A percentile compares a stretch with the other conserved stretches of the same genome.
Conservation (phyloP, 1,284 basidiomycete species). For the Sporisorium sorghi region DNA sequence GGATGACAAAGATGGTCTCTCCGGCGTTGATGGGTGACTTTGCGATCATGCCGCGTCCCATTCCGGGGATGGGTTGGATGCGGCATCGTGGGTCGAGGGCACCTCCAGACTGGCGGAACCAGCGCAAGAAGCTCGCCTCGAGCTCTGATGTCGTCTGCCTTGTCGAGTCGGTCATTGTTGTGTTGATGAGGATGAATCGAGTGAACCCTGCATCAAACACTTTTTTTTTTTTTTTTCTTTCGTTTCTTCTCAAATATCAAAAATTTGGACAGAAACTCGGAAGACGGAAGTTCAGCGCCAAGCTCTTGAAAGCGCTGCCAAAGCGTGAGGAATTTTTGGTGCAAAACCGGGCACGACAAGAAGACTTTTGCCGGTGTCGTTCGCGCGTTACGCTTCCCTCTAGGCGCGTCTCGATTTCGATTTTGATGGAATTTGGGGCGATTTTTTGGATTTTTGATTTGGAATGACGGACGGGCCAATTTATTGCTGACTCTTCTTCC, state of each 20-base stretch:
- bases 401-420: constrained; percentile 1
- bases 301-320: not conserved
- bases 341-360: not conserved
- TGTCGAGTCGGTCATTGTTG: constrained; percentile 7
- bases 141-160: constrained; percentile 40
- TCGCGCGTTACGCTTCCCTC: constrained; percentile 11
- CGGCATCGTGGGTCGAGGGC: constrained; percentile 70
- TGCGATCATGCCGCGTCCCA: constrained; percentile 80
- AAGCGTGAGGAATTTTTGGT: constrained; percentile 2
- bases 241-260: constrained; percentile 21
- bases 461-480: constrained; percentile 12
- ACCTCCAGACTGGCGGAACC: constrained; percentile 70
- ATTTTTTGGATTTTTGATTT: not conserved
- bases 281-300: too few relatives aligned
- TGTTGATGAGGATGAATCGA: constrained; percentile 2
- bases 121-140: constrained; percentile 66
- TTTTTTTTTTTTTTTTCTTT: not conserved
- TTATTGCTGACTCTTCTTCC: not conserved
- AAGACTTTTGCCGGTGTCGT: not conserved
- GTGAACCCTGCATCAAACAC: constrained; percentile 21
- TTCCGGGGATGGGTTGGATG: constrained; percentile 73
- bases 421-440: not conserved
- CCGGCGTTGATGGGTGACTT: constrained; percentile 79
- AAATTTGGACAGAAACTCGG: constrained; percentile 12
- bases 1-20: constrained; percentile 83